These are phyloP conservation scores for Austroboletus novae-zelandiae DNA, from an alignment of 1,284 basidiomycete species.

Conservation along the genomic window DNA sequence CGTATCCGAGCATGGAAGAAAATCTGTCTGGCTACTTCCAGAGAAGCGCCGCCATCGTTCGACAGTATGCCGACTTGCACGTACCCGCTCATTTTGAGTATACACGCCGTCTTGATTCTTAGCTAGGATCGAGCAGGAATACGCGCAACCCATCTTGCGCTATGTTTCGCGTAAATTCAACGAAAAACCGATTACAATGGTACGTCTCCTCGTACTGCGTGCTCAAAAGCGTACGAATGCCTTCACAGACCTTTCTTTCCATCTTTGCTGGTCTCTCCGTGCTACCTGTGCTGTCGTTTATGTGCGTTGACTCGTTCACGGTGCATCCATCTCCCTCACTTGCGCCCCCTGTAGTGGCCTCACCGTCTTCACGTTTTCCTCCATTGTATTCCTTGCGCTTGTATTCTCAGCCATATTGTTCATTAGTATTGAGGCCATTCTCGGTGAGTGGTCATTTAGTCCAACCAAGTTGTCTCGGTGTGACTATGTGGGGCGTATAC, in stretches of 20 bases:
- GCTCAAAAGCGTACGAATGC: conserved; percentile 8
- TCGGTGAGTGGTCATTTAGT: conserved; percentile 19
- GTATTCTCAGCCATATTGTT: conserved; percentile 15
- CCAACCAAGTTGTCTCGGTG: background rate
- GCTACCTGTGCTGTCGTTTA: conserved; percentile 35
- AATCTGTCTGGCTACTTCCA: conserved; percentile 30
- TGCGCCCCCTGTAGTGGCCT: conserved; percentile 23
- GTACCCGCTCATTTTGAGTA: conserved; percentile 7
- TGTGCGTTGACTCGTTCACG: conserved; percentile 24
- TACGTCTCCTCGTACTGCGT: conserved; percentile 2
- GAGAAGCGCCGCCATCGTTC: conserved; percentile 25
- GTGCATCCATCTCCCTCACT: background rate
- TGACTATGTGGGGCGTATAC: conserved; percentile 2
- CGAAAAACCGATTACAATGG: conserved; percentile 27
- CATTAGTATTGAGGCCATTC: conserved; percentile 20
- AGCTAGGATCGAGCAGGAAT: conserved; percentile 30
- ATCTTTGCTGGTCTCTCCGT: conserved; percentile 30
- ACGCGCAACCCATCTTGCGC: conserved; percentile 27
- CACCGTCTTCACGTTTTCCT: conserved; percentile 31
- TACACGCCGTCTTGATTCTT: background rate
- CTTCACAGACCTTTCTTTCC: conserved; percentile 31
- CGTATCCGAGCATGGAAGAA: conserved; percentile 13
- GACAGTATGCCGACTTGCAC: conserved; percentile 32
- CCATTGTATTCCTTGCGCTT: conserved; percentile 31
- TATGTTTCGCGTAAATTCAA: conserved; percentile 18